Percentiles rank a stretch among this genome's conserved stretches.
Evolutionary conservation across 1,284 basidiomycete genomes (phyloP).

Genomic region (Phlebopus sp.): DNA sequence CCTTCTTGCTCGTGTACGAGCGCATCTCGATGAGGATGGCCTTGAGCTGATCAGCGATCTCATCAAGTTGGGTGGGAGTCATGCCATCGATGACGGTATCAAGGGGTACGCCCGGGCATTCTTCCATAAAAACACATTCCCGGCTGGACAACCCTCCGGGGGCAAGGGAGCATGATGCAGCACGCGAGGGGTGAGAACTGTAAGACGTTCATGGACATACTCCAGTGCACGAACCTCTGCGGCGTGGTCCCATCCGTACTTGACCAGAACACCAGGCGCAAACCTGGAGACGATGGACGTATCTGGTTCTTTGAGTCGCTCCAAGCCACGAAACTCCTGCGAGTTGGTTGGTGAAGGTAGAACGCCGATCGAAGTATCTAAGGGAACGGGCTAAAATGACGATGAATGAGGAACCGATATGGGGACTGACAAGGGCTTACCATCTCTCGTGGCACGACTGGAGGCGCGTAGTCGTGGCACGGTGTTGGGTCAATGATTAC

Average conservation of each 20-base stretch:
- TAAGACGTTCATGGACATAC: neutral
- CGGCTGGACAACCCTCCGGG: neutral
- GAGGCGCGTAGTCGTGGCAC: too few relatives aligned
- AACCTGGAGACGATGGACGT: slow-evolving; percentile 1
- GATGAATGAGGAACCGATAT: too few relatives aligned
- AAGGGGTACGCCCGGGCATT: slow-evolving; percentile 1
- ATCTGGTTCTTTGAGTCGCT: too few relatives aligned
- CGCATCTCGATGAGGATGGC: neutral
- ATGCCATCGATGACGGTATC: neutral
- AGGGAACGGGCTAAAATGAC: too few relatives aligned
- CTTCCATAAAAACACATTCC: slow-evolving; percentile 5
- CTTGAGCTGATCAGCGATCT: slow-evolving; percentile 3
- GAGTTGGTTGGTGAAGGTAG: too few relatives aligned
- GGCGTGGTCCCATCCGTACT: neutral
- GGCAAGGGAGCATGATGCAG: slow-evolving; percentile 2
- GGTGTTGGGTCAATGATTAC: too few relatives aligned
- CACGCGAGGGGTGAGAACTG: neutral
- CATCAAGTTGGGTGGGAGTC: neutral
- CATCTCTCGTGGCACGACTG: too few relatives aligned
- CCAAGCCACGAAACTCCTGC: too few relatives aligned
- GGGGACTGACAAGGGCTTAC: too few relatives aligned
- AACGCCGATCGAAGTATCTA: too few relatives aligned
- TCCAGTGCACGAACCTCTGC: slow-evolving; percentile 2
- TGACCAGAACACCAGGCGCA: slow-evolving; percentile 2
- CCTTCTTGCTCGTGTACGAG: slow-evolving; percentile 3